Percentiles rank a stretch among this genome's conserved stretches.
Conservation (phyloP, 441 rosid genomes). For the Populus hybrid region DNA sequence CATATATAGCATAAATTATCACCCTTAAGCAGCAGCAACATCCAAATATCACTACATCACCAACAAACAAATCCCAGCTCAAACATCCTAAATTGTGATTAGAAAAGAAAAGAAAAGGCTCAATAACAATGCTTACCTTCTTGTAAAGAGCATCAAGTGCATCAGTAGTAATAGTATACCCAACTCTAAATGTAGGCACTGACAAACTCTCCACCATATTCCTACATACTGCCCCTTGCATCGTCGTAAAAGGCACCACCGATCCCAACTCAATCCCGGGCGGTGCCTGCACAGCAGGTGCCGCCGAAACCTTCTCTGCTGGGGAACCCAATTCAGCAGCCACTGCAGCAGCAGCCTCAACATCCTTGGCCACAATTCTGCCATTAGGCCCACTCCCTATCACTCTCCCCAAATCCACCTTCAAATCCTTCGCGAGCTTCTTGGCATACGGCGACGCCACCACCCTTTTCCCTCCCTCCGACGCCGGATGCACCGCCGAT, state of each 20-base stretch:
- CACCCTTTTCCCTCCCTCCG: constrained; percentile 80
- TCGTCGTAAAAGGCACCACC: constrained; percentile 72
- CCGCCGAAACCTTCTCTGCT: constrained; percentile 20
- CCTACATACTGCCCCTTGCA: constrained; percentile 77
- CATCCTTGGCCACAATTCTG: constrained; percentile 94
- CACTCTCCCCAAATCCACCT: constrained; percentile 59
- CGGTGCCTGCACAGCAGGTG: constrained; percentile 7
- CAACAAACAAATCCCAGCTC: neutral
- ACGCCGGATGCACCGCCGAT: constrained; percentile 60
- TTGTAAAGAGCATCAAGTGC: constrained; percentile 80
- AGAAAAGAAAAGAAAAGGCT: neutral
- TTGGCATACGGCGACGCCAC: constrained; percentile 96
- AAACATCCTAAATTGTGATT: neutral
- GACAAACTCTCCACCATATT: constrained; percentile 80
- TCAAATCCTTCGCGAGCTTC: constrained; percentile 81
- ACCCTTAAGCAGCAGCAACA: neutral
- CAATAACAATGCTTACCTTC: constrained; percentile 43
- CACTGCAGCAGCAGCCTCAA: constrained; percentile 47
- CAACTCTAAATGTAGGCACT: constrained; percentile 86
- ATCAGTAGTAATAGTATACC: constrained; percentile 70
- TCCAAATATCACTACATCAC: neutral
- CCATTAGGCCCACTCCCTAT: constrained; percentile 87
- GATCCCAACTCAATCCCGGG: constrained; percentile 47
- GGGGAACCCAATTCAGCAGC: constrained; percentile 16
- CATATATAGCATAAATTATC: neutral